A percentile compares a stretch with the other conserved stretches of the same genome.
phyloP scores from a whole-genome alignment of 2,329 filamentous ascomycete genomes.

The Rasamsonia emersonii region DNA sequence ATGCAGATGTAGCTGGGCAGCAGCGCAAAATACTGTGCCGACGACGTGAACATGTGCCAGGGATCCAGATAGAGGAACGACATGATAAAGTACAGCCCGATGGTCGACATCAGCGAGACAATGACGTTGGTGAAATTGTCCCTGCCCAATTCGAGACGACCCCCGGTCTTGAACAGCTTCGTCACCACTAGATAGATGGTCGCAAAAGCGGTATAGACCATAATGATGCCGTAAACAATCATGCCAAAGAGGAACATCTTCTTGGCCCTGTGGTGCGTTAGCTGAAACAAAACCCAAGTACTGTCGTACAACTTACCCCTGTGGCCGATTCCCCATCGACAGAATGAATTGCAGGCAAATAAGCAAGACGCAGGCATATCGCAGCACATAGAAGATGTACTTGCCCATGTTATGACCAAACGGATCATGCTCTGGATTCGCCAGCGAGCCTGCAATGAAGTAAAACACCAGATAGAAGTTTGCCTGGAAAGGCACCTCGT shows the following conservation, averaged over 20 bases:
- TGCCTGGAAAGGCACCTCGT: slow-evolving; percentile 41
- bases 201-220: slow-evolving; percentile 90
- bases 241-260: slow-evolving; percentile 83
- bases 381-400: slow-evolving; percentile 76
- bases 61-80: slow-evolving; percentile 94
- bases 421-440: slow-evolving; percentile 71
- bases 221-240: slow-evolving; percentile 86
- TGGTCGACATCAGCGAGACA: slow-evolving; percentile 76
- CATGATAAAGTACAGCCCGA: slow-evolving; percentile 94
- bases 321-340: slow-evolving; percentile 89
- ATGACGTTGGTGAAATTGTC: slow-evolving; percentile 94
- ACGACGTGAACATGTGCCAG: slow-evolving; percentile 97
- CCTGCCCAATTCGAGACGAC: slow-evolving; percentile 58
- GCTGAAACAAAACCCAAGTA: not conserved
- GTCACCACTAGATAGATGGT: slow-evolving; percentile 78
- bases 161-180: slow-evolving; percentile 51
- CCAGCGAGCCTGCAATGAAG: slow-evolving; percentile 87
- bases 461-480: slow-evolving; percentile 99
- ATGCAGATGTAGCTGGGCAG: slow-evolving; percentile 94
- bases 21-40: slow-evolving; percentile 84
- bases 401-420: slow-evolving; percentile 81
- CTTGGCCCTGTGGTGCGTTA: slow-evolving; percentile 48
- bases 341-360: slow-evolving; percentile 95
- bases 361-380: slow-evolving; percentile 76
- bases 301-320: slow-evolving; percentile 49